A percentile compares a stretch with the other conserved stretches of the same genome.
Conservation (phyloP, 208 protist genomes). For the Acanthamoeba divionensis region DNA sequence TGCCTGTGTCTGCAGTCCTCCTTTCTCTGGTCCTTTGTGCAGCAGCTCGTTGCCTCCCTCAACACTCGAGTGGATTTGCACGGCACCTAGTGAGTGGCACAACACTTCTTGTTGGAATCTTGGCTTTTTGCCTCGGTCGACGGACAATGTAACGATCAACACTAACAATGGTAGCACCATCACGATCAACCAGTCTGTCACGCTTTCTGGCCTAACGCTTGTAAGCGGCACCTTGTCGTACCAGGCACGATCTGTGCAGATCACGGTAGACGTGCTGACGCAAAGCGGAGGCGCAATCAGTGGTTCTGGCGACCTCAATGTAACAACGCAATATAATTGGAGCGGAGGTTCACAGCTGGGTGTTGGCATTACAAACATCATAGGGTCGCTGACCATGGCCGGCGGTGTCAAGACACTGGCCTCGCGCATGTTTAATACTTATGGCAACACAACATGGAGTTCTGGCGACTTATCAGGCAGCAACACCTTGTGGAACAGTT, state of each 20-base stretch:
- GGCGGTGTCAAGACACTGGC: not conserved
- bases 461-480: not conserved
- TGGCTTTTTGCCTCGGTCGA: not conserved
- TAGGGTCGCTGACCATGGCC: not conserved
- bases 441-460: not conserved
- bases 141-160: not conserved
- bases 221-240: not conserved
- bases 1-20: not conserved
- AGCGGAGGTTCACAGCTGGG: not conserved
- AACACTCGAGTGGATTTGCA: not conserved
- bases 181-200: not conserved
- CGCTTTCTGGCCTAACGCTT: not conserved
- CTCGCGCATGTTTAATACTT: not conserved
- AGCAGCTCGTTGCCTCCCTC: not conserved
- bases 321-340: not conserved
- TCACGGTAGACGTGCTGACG: not conserved
- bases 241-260: not conserved
- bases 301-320: not conserved
- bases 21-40: not conserved
- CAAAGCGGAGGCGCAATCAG: not conserved
- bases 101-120: not conserved
- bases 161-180: not conserved
- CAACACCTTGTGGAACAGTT: slow-evolving; percentile 34
- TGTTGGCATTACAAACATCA: not conserved
- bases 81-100: not conserved